Conservation (phyloP, 2,329 filamentous ascomycete species). For the Calonectria pauciramosa region DNA sequence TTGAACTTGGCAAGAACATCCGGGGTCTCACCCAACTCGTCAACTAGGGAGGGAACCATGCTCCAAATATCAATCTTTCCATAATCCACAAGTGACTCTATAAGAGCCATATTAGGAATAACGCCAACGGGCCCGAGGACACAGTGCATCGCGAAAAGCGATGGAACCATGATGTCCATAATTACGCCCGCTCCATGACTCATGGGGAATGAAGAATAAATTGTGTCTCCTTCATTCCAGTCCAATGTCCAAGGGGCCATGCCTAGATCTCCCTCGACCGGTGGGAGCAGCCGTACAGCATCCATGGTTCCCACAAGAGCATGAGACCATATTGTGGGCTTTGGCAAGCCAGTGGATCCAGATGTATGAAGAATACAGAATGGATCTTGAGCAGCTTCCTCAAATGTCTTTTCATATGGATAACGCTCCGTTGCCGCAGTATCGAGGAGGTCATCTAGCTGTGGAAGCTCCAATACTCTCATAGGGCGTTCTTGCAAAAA, state of each 20-base stretch:
- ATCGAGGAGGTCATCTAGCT: constrained; percentile 46
- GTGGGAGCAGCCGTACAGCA: constrained; percentile 51
- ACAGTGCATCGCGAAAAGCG: constrained; percentile 51
- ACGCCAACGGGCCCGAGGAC: constrained; percentile 52
- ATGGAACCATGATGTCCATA: constrained; percentile 56
- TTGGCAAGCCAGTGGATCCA: constrained; percentile 58
- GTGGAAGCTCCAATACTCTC: constrained; percentile 46
- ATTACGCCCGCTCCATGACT: constrained; percentile 55
- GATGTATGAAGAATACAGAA: constrained; percentile 58
- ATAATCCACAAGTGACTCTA: constrained; percentile 51
- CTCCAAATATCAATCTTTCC: constrained; percentile 55
- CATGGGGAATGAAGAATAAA: constrained; percentile 55
- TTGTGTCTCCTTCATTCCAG: constrained; percentile 46
- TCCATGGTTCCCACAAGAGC: constrained; percentile 51
- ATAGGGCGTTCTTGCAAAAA: constrained; percentile 43
- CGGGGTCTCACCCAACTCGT: constrained; percentile 50
- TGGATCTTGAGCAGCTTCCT: constrained; percentile 49
- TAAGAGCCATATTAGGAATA: constrained; percentile 52
- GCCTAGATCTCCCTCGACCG: constrained; percentile 45
- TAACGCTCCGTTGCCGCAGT: constrained; percentile 34
- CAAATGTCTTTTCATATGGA: constrained; percentile 49
- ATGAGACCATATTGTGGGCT: constrained; percentile 54
- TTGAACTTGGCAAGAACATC: constrained; percentile 49
- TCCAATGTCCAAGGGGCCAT: constrained; percentile 46
- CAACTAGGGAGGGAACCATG: constrained; percentile 53